Base-by-base conservation (phyloP, 2,329 filamentous ascomycete genomes). In the Rutstroemia sydowiana region DNA sequence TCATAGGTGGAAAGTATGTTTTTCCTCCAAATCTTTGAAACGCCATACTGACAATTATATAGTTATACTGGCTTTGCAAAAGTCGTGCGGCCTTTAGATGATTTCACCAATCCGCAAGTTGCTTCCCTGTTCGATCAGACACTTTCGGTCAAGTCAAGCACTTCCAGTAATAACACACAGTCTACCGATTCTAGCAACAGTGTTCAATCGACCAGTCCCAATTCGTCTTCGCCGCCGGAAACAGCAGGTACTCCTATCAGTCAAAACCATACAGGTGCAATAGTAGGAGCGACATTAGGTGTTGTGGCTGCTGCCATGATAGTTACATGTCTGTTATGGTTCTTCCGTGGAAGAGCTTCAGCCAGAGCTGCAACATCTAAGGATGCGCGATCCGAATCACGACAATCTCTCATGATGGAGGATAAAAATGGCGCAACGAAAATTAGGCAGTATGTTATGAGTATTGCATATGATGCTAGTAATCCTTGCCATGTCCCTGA, bases 1-100 rank as follows among this genome's bases (percentile, higher is more conserved):
- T 53, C 20, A 65, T 68, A 40, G 66, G 68, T 20, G 68, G 67
- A 42, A 51, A 48, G 54, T 51, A 42, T 48, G 54, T 51, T n/a
- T 46, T 34, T 14, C 5, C n/a, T 20, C 9, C 11, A 23, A 3
- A n/a, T 3, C 20, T 11, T 9, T 20, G 11, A n/a, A 10, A 6
- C 5, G 6, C 7, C 16, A 21, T 30, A 39, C 42, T 51, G 34
- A 51, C 26, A 3, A 13, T 32, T 40, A 3, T 40, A 26, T 13
- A 51, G 48, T 32, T 46, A 23, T 8, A 46, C 32, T 51, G 48
- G 48, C 7, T 51, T 18, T 39, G 48, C 42, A 18, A 30, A 39
- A 14, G 5, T 37, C 26, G 31, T 11, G 16, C 32, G 48, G 8
- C 48, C 48, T 11, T 11, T 42, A 18, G 6, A 32, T 3, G 42